phyloP scores from a whole-genome alignment of 176 grass and related monocot genomes.

The Metroxylon sagu region DNA sequence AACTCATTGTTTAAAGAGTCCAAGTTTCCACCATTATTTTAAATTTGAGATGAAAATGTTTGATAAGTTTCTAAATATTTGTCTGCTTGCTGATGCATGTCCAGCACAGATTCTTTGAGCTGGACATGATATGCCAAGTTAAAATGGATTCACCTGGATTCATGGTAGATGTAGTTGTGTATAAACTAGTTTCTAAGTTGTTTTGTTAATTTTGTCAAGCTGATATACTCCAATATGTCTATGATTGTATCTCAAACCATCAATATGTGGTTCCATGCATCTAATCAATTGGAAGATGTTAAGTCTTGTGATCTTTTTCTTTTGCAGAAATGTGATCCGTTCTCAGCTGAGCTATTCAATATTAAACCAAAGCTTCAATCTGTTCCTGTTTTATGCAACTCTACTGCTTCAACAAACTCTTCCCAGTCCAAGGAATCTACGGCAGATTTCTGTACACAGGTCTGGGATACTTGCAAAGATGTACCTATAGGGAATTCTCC shows the following conservation, averaged over 20 bases:
- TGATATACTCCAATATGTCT: neutral
- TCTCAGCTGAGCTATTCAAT: slow-evolving; percentile 54
- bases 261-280: neutral
- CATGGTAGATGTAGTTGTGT: no score
- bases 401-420: slow-evolving; percentile 27
- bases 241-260: neutral
- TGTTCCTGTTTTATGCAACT: slow-evolving; percentile 64
- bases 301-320: neutral
- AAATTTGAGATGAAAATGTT: no score
- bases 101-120: no score
- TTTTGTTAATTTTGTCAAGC: no score
- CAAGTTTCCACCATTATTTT: no score
- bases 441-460: slow-evolving; percentile 41
- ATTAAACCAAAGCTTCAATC: slow-evolving; percentile 25
- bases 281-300: no score
- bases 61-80: no score
- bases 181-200: no score
- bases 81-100: no score
- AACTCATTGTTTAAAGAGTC: no score
- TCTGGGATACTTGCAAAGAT: slow-evolving; percentile 71
- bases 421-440: slow-evolving; percentile 47
- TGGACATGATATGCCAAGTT: no score
- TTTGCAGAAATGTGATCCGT: slow-evolving; percentile 72
- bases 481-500: slow-evolving; percentile 65
- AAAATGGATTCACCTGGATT: no score